Evolutionary conservation across 495 filamentous ascomycete genomes (phyloP).

Genomic region (Penicillium odoratum): DNA sequence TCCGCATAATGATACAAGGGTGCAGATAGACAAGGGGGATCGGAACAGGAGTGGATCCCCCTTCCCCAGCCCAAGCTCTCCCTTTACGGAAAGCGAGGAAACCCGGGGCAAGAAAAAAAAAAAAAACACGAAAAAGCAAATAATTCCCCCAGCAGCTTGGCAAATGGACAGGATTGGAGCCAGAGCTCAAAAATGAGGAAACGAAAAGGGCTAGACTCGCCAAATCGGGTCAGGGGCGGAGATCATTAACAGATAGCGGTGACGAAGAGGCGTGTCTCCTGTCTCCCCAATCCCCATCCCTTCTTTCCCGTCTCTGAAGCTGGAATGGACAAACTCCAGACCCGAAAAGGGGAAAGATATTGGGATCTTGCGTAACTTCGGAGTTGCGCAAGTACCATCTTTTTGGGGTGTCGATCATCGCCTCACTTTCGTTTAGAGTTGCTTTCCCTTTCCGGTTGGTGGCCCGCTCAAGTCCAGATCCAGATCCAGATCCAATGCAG

Average conservation of each 20-base stretch:
- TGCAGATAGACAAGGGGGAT: slow-evolving; percentile 5
- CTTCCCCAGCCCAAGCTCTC: slow-evolving; percentile 3
- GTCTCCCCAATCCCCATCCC: slow-evolving; percentile 6
- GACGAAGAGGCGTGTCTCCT: slow-evolving; percentile 10
- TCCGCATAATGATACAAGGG: slow-evolving; percentile 25
- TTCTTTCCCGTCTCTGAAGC: slow-evolving; percentile 1
- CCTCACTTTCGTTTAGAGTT: slow-evolving; percentile 32
- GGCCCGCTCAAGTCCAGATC: neutral
- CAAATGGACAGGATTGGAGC: slow-evolving; percentile 12
- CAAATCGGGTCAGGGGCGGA: slow-evolving; percentile 20
- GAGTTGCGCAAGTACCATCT: no score
- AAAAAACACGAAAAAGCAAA: slow-evolving; percentile 16
- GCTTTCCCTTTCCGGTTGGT: slow-evolving; percentile 17
- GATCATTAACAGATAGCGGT: slow-evolving; percentile 9
- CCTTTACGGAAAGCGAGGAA: slow-evolving; percentile 5
- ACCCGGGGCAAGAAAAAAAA: slow-evolving; percentile 19
- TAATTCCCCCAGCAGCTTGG: slow-evolving; percentile 4
- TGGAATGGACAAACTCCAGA: neutral
- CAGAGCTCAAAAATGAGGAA: slow-evolving; percentile 9
- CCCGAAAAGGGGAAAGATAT: slow-evolving; percentile 4
- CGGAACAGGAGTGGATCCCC: slow-evolving; percentile 8
- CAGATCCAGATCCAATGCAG: neutral
- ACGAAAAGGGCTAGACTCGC: slow-evolving; percentile 6
- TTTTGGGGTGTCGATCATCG: slow-evolving; percentile 19
- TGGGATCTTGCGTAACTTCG: slow-evolving; percentile 2